Percentiles rank a stretch among this genome's conserved stretches.
Conservation (phyloP, 192 early-diverging fungal genomes). For the Spizellomyces punctatus region DNA sequence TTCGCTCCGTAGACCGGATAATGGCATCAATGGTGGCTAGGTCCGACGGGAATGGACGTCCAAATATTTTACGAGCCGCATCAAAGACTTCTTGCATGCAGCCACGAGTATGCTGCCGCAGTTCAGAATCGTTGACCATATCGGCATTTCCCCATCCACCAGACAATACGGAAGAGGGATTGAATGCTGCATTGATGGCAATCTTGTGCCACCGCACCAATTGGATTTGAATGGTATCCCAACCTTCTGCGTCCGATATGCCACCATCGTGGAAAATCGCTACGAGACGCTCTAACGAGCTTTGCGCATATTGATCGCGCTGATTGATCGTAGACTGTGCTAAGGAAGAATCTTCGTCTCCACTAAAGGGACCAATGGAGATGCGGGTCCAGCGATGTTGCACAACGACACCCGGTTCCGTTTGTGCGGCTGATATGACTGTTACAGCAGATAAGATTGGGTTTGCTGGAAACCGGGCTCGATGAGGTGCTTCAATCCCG, state of each 20-base stretch:
- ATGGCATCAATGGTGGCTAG: slow-evolving; percentile 42
- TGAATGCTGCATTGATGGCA: slow-evolving; percentile 40
- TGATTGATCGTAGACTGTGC: neutral
- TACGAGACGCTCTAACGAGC: slow-evolving; percentile 2
- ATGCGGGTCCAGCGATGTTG: slow-evolving; percentile 32
- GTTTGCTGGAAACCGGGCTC: slow-evolving; percentile 7
- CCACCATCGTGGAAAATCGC: slow-evolving; percentile 14
- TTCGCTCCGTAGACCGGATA: slow-evolving; percentile 23
- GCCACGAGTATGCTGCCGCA: slow-evolving; percentile 10
- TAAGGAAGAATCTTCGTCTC: neutral
- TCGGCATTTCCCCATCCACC: slow-evolving; percentile 25
- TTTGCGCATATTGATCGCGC: neutral
- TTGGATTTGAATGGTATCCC: slow-evolving; percentile 20
- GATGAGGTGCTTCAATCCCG: slow-evolving; percentile 30
- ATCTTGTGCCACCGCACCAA: slow-evolving; percentile 39
- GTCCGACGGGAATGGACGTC: slow-evolving; percentile 6
- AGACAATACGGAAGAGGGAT: slow-evolving; percentile 33
- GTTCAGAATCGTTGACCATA: slow-evolving; percentile 21
- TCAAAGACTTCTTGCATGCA: slow-evolving; percentile 34
- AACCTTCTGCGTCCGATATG: slow-evolving; percentile 23
- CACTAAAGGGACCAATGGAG: slow-evolving; percentile 20
- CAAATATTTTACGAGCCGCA: slow-evolving; percentile 15
- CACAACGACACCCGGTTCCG: slow-evolving; percentile 21
- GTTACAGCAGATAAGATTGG: slow-evolving; percentile 23
- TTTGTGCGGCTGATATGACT: slow-evolving; percentile 28